A percentile compares a stretch with the other conserved stretches of the same genome.
Conservation (phyloP, 495 filamentous ascomycete genomes). For the Trichocladium antarcticum region DNA sequence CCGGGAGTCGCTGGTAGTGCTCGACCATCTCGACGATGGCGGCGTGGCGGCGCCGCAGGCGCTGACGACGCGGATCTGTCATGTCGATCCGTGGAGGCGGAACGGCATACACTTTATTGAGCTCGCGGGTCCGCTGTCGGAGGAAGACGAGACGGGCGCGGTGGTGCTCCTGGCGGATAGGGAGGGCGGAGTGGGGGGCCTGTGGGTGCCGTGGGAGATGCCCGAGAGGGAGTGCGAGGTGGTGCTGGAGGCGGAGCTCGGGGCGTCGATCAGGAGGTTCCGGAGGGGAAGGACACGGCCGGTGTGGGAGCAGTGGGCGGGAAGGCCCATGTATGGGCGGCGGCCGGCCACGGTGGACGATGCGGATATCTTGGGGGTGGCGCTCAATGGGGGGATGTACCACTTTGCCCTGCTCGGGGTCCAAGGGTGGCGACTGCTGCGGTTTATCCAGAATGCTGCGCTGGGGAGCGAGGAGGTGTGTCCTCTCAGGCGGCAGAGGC, state of each 20-base stretch:
- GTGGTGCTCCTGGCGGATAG: constrained; percentile 39
- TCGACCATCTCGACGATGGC: constrained; percentile 25
- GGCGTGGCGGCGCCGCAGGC: constrained; percentile 16
- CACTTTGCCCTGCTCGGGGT: constrained; percentile 47
- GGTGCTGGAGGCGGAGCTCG: constrained; percentile 42
- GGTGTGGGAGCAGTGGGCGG: constrained; percentile 25
- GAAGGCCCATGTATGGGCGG: constrained; percentile 21
- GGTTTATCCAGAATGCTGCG: constrained; percentile 52
- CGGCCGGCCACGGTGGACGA: constrained; percentile 22
- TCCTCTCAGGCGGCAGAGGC: constrained; percentile 11
- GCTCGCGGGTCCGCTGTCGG: constrained; percentile 16
- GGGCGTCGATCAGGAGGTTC: constrained; percentile 40
- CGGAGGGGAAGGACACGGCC: constrained; percentile 35
- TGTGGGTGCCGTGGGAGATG: constrained; percentile 38
- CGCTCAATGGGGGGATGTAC: constrained; percentile 53
- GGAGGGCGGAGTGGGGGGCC: constrained; percentile 37
- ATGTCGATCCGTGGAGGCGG: constrained; percentile 31
- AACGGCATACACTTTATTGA: constrained; percentile 31
- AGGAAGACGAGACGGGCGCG: constrained; percentile 11
- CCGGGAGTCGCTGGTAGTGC: constrained; percentile 36
- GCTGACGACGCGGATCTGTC: constrained; percentile 6
- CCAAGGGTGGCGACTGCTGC: constrained; percentile 49
- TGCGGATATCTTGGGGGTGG: constrained; percentile 48
- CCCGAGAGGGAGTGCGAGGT: constrained; percentile 33
- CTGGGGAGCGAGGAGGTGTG: constrained; percentile 16